phyloP scores from a whole-genome alignment of 2,329 filamentous ascomycete genomes.

The Venturia effusa region DNA sequence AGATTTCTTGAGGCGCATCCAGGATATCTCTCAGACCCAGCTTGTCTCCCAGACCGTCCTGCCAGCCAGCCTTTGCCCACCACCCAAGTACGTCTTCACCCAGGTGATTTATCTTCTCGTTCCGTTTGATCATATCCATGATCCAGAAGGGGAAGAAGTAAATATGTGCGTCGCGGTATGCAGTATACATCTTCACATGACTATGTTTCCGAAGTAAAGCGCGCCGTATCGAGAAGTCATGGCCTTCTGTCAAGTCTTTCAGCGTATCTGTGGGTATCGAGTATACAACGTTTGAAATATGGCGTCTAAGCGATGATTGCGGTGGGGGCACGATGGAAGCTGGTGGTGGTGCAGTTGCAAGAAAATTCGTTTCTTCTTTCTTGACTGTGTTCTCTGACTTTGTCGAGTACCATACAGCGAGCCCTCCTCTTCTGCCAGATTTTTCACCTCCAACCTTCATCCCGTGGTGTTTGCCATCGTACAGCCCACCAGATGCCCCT shows the following conservation, averaged over 20 bases:
- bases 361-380: slow-evolving; percentile 85
- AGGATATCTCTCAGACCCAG: slow-evolving; percentile 61
- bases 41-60: slow-evolving; percentile 67
- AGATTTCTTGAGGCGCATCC: slow-evolving; percentile 31
- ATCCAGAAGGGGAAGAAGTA: slow-evolving; percentile 93
- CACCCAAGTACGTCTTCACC: slow-evolving; percentile 86
- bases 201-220: slow-evolving; percentile 65
- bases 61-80: slow-evolving; percentile 95
- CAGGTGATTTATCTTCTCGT: slow-evolving; percentile 76
- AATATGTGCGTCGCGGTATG: slow-evolving; percentile 82
- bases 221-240: slow-evolving; percentile 60
- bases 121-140: slow-evolving; percentile 67
- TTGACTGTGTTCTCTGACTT: slow-evolving; percentile 68
- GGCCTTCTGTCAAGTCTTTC: slow-evolving; percentile 66
- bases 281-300: slow-evolving; percentile 70
- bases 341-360: slow-evolving; percentile 63
- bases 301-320: slow-evolving; percentile 53
- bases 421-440: slow-evolving; percentile 59
- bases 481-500: slow-evolving; percentile 43
- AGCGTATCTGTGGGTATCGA: slow-evolving; percentile 82
- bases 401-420: slow-evolving; percentile 87
- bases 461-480: slow-evolving; percentile 33
- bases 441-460: slow-evolving; percentile 42
- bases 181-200: slow-evolving; percentile 67
- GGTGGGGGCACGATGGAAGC: slow-evolving; percentile 46